phyloP scores from a whole-genome alignment of 2,329 filamentous ascomycete species.

The Thermomyces lanuginosus region DNA sequence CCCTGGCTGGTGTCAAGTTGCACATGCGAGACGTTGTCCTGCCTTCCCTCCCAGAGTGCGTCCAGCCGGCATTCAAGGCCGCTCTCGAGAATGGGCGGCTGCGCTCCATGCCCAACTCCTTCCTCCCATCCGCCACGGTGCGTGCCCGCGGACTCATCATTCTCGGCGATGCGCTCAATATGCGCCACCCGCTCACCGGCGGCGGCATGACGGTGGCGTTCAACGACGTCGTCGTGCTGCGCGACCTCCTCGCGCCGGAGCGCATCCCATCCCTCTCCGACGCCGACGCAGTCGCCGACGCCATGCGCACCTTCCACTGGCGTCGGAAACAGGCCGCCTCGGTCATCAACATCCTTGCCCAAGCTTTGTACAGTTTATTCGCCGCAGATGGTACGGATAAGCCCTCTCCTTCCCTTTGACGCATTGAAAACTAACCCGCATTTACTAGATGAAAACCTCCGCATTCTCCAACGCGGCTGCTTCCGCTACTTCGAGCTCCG shows the following conservation, averaged over 20 bases:
- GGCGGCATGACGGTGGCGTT: slow-evolving; percentile 97
- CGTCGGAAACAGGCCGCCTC: slow-evolving; percentile 62
- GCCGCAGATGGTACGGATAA: slow-evolving; percentile 49
- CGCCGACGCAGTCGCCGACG: slow-evolving; percentile 45
- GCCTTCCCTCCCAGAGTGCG: slow-evolving; percentile 53
- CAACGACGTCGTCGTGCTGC: slow-evolving; percentile 71
- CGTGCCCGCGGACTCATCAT: slow-evolving; percentile 57
- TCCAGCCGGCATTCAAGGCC: slow-evolving; percentile 56
- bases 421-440: not conserved
- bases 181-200: slow-evolving; percentile 95
- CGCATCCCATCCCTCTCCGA: slow-evolving; percentile 54
- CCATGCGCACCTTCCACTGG: slow-evolving; percentile 72
- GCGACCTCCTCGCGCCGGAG: slow-evolving; percentile 54
- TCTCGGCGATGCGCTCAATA: slow-evolving; percentile 91
- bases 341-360: slow-evolving; percentile 95
- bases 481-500: slow-evolving; percentile 77
- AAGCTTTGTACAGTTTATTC: slow-evolving; percentile 82
- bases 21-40: slow-evolving; percentile 70
- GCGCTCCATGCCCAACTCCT: slow-evolving; percentile 90
- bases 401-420: not conserved
- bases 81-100: slow-evolving; percentile 67
- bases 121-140: slow-evolving; percentile 65
- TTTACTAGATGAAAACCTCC: slow-evolving; percentile 46
- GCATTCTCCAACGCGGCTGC: slow-evolving; percentile 71
- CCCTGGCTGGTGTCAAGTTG: slow-evolving; percentile 73